Evolutionary conservation across 2,329 filamentous ascomycete species (phyloP), one percentile per base, ranked within the genome.

Genomic region (Cladosporium sp.): DNA sequence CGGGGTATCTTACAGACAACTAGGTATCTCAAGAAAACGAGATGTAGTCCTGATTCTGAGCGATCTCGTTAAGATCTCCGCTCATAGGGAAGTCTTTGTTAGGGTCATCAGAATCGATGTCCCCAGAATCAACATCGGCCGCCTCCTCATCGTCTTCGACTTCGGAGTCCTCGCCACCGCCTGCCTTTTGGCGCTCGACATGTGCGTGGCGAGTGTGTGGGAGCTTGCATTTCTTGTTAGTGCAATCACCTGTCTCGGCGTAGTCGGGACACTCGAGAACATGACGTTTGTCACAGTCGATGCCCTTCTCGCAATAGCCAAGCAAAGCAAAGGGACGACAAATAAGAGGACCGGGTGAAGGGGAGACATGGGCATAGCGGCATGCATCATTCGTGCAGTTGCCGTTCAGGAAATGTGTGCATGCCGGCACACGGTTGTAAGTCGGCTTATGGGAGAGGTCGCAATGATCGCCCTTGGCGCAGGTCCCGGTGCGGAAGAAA

Each of bases 241-340:
- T 88, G 86, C 95, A 99, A 68, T 84, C 83, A 73, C 94, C 94
- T 67, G 87, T 92, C 80, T 97, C 96, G 85, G 92, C 91, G 82
- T 96, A 97, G 77, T 96, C 91, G 68, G 95, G 94, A 79, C 95
- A 98, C 79, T 98, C 94, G 65, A 69, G 63, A 65, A 94, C 90
- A 81, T 99, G 95, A 67, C 93, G 90, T 69, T 95, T 88, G 67
- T 86, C 79, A 79, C 95, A 98, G 64, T 84, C 79, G 64, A 85
- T 84, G 67, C 94, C 95, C 76, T 91, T 91, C 67, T 91, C 89
- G 81, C 95, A 98, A 79, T 93, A 98, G 62, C 95, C 94, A 74
- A 93, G 86, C 63, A 88, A 87, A 30, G 91, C 94, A 82, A 99
- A 98, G 23, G 87, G 81, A 72, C 88, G 86, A 80, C 95, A 99